Conservation (phyloP, 2,329 filamentous ascomycete species). For the Exophiala sideris region DNA sequence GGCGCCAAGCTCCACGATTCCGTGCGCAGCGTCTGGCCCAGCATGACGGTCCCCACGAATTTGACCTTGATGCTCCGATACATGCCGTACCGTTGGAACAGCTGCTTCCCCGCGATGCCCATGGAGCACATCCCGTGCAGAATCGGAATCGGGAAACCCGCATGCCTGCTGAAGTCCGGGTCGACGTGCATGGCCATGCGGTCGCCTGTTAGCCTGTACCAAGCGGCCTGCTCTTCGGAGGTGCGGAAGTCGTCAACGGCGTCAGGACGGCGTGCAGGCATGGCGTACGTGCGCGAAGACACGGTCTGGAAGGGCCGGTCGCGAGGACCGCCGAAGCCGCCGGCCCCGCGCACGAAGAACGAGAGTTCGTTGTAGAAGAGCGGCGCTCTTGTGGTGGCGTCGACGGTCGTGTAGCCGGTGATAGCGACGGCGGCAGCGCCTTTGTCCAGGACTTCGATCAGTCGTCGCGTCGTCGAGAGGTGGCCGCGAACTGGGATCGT, state of each 20-base stretch:
- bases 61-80: conserved; percentile 90
- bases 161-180: conserved; percentile 85
- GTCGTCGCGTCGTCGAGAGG: conserved; percentile 42
- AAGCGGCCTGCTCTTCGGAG: conserved; percentile 81
- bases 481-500: conserved; percentile 75
- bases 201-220: conserved; percentile 91
- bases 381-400: conserved; percentile 78
- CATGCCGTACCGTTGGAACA: conserved; percentile 75
- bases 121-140: conserved; percentile 93
- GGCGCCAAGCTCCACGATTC: conserved; percentile 65
- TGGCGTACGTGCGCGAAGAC: conserved; percentile 71
- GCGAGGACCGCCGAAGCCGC: conserved; percentile 80
- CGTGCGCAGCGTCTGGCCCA: conserved; percentile 70
- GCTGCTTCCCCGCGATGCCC: conserved; percentile 83
- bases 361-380: conserved; percentile 95
- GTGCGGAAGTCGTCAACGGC: conserved; percentile 80
- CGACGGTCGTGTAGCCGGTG: conserved; percentile 73
- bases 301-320: conserved; percentile 74
- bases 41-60: conserved; percentile 79
- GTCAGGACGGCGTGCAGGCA: conserved; percentile 73
- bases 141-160: conserved; percentile 90
- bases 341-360: conserved; percentile 85
- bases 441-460: conserved; percentile 95
- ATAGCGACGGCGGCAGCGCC: conserved; percentile 81
- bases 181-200: conserved; percentile 96